These are phyloP conservation scores for Ascocoryne sarcoides DNA, from an alignment of 2,329 filamentous ascomycete genomes.

Conservation along the genomic window DNA sequence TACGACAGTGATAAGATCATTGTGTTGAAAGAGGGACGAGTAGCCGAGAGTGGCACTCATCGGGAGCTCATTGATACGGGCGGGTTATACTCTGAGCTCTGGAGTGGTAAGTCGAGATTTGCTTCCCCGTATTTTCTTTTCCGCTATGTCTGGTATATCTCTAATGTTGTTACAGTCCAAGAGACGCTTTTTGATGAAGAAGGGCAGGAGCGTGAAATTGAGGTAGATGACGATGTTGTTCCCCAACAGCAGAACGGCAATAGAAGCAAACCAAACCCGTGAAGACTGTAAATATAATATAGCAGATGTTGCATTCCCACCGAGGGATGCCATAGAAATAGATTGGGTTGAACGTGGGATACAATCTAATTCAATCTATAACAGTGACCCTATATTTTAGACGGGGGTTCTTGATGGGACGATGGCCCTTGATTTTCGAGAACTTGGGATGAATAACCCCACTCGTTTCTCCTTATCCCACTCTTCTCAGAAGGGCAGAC, in stretches of 20 bases:
- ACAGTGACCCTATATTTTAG: too few relatives aligned
- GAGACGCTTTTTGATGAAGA: slow-evolving; percentile 48
- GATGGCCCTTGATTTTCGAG: too few relatives aligned
- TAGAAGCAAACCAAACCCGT: too few relatives aligned
- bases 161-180: slow-evolving; percentile 39
- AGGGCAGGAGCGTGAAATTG: slow-evolving; percentile 33
- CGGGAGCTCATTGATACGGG: slow-evolving; percentile 68
- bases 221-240: slow-evolving; percentile 12
- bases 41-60: slow-evolving; percentile 88
- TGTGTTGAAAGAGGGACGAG: slow-evolving; percentile 72
- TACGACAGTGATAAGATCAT: slow-evolving; percentile 91
- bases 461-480: too few relatives aligned
- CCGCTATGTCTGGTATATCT: slow-evolving; percentile 8
- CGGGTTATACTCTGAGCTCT: slow-evolving; percentile 80
- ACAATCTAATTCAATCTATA: too few relatives aligned
- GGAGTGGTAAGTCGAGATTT: slow-evolving; percentile 59
- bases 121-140: slow-evolving; percentile 1
- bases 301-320: too few relatives aligned
- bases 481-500: too few relatives aligned
- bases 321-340: too few relatives aligned
- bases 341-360: too few relatives aligned
- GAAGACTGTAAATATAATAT: too few relatives aligned
- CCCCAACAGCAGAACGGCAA: slow-evolving; percentile 9
- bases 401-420: too few relatives aligned
- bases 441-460: too few relatives aligned